Evolutionary conservation across 345 rosid genomes (phyloP).

Genomic region (Arabidopsis arenosa): DNA sequence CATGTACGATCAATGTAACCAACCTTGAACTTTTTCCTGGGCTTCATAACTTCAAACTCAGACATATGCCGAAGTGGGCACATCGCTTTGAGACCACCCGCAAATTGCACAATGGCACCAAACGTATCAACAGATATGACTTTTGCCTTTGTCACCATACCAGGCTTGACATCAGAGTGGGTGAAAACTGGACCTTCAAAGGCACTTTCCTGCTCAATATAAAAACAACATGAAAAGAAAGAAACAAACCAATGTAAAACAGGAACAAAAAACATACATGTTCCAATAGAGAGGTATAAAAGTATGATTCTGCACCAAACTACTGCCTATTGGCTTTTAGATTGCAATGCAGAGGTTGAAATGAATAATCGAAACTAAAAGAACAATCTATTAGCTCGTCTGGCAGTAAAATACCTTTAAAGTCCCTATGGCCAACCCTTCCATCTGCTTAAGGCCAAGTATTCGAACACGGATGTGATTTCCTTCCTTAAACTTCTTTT

Average conservation of each 20-base stretch:
- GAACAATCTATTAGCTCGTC: constrained; percentile 22
- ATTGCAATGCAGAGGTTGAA: constrained; percentile 13
- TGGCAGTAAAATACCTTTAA: constrained; percentile 65
- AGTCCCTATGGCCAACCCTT: constrained; percentile 90
- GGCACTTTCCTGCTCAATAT: constrained; percentile 76
- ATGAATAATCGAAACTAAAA: constrained; percentile 5
- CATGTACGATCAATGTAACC: constrained; percentile 19
- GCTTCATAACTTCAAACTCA: constrained; percentile 88
- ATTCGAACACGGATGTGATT: constrained; percentile 81
- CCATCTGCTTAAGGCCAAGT: constrained; percentile 83
- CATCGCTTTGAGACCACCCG: constrained; percentile 96
- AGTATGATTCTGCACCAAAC: constrained; percentile 17
- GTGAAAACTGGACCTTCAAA: constrained; percentile 92
- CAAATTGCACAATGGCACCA: constrained; percentile 96
- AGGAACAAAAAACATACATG: neutral
- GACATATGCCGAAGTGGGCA: constrained; percentile 97
- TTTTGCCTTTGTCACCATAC: constrained; percentile 89
- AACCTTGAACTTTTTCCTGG: constrained; percentile 90
- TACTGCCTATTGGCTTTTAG: constrained; percentile 13
- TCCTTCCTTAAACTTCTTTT: constrained; percentile 84
- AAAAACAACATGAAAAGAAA: constrained; percentile 31
- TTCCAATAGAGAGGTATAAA: constrained; percentile 19
- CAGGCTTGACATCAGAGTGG: constrained; percentile 97
- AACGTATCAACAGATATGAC: constrained; percentile 72
- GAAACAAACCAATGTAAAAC: constrained; percentile 12